Evolutionary conservation across 1,139 yeast species (phyloP).

Genomic region (Zygotorulaspora mrakii): DNA sequence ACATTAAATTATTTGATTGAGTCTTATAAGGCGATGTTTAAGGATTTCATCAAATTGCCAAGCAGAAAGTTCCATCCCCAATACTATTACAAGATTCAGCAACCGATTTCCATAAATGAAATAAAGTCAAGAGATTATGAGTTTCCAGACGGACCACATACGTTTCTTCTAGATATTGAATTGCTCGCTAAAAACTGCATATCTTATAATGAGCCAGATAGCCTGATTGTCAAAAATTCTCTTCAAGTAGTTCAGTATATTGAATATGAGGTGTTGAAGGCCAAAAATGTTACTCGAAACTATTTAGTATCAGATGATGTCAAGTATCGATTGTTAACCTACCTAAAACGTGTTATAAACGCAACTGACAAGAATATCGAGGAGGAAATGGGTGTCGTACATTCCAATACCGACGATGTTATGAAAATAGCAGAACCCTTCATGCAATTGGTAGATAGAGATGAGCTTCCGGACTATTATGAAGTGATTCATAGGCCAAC

Average conservation of each 20-base stretch:
- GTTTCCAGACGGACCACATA: slow-evolving; percentile 36
- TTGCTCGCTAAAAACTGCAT: slow-evolving; percentile 57
- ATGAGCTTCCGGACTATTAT: slow-evolving; percentile 57
- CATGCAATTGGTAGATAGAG: slow-evolving; percentile 52
- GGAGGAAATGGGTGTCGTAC: slow-evolving; percentile 21
- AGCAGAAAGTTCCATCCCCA: slow-evolving; percentile 75
- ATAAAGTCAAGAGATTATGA: slow-evolving; percentile 47
- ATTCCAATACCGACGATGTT: slow-evolving; percentile 26
- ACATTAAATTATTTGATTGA: slow-evolving; percentile 35
- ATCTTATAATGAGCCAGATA: slow-evolving; percentile 57
- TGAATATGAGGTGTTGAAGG: slow-evolving; percentile 34
- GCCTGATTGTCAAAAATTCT: slow-evolving; percentile 61
- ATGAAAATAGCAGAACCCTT: slow-evolving; percentile 51
- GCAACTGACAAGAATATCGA: slow-evolving; percentile 40
- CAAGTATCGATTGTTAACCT: slow-evolving; percentile 24
- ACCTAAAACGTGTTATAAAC: slow-evolving; percentile 42
- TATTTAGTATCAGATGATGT: slow-evolving; percentile 32
- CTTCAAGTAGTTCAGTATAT: slow-evolving; percentile 35
- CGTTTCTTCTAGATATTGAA: slow-evolving; percentile 52
- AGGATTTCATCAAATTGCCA: slow-evolving; percentile 66
- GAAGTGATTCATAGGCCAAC: slow-evolving; percentile 54
- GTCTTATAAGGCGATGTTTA: slow-evolving; percentile 40
- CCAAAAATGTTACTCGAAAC: slow-evolving; percentile 35
- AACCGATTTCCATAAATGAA: slow-evolving; percentile 69
- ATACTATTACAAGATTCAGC: slow-evolving; percentile 60